Evolutionary conservation across 495 filamentous ascomycete genomes (phyloP).

Genomic region (Parathielavia appendiculata): DNA sequence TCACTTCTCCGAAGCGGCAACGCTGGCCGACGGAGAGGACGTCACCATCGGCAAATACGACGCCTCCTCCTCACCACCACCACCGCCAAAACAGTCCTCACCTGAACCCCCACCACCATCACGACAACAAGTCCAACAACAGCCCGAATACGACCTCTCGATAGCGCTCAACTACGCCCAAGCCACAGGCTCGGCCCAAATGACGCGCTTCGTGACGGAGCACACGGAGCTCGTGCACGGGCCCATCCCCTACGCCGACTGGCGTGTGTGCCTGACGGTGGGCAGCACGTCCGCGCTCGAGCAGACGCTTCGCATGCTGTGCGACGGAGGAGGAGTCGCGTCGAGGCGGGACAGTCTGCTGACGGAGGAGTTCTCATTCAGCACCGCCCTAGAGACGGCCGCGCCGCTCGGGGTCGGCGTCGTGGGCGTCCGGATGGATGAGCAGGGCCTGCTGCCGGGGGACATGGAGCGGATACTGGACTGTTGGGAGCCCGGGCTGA

Average conservation of each 20-base stretch:
- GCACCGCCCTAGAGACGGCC: conserved; percentile 75
- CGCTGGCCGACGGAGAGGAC: conserved; percentile 45
- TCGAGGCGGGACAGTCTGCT: conserved; percentile 66
- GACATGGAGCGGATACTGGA: conserved; percentile 61
- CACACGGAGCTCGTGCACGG: conserved; percentile 76
- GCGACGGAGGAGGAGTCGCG: conserved; percentile 51
- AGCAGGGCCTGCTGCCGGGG: conserved; percentile 65
- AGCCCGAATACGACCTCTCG: conserved; percentile 58
- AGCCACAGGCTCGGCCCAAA: conserved; percentile 75
- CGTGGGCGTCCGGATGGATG: conserved; percentile 71
- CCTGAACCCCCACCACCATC: not conserved
- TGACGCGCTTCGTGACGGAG: conserved; percentile 84
- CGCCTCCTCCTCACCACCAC: conserved; percentile 38
- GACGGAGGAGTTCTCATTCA: conserved; percentile 83
- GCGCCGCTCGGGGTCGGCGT: conserved; percentile 69
- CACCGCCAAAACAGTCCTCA: too few species aligned
- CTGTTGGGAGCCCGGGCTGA: conserved; percentile 56
- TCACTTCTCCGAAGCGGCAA: conserved; percentile 64
- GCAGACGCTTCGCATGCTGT: conserved; percentile 70
- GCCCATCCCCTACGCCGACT: conserved; percentile 72
- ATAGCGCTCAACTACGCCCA: conserved; percentile 89
- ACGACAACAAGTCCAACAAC: too few species aligned
- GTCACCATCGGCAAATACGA: conserved; percentile 77
- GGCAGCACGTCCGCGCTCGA: conserved; percentile 79
- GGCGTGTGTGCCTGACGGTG: conserved; percentile 67